Evolutionary conservation across 2,329 filamentous ascomycete species (phyloP).

Genomic region (Cadophora sp.): DNA sequence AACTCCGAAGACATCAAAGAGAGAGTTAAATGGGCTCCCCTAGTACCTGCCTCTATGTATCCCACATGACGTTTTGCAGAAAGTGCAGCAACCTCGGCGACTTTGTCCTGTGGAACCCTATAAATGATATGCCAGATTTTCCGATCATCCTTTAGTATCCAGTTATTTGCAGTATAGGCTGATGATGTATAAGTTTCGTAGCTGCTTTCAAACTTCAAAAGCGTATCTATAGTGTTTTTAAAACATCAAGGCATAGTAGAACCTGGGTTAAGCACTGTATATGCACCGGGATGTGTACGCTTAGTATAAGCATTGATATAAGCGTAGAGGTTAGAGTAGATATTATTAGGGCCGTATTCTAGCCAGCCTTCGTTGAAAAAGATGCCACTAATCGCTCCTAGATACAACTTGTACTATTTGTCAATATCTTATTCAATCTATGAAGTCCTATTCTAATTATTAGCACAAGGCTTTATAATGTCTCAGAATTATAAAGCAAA

Average conservation of each 20-base stretch:
- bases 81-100: conserved; percentile 7
- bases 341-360: conserved; percentile 40
- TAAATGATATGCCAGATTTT: conserved; percentile 47
- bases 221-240: conserved; percentile 44
- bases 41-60: too few species aligned
- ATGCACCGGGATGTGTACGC: conserved; percentile 35
- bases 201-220: conserved; percentile 42
- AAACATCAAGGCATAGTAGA: conserved; percentile 39
- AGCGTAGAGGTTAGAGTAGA: conserved; percentile 41
- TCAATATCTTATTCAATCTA: conserved; percentile 40
- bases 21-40: too few species aligned
- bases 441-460: conserved; percentile 34
- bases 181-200: conserved; percentile 39
- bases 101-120: conserved; percentile 34
- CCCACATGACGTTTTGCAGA: background rate
- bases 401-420: conserved; percentile 30
- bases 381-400: conserved; percentile 42
- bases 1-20: too few species aligned
- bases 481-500: too few species aligned
- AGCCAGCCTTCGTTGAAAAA: conserved; percentile 45
- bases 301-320: conserved; percentile 39
- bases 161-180: conserved; percentile 37
- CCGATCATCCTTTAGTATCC: conserved; percentile 41
- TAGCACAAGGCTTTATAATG: background rate
- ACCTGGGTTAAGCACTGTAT: conserved; percentile 39